Evolutionary conservation across 2,329 filamentous ascomycete species (phyloP).

Genomic region (Hawksworthiomyces lignivorus): DNA sequence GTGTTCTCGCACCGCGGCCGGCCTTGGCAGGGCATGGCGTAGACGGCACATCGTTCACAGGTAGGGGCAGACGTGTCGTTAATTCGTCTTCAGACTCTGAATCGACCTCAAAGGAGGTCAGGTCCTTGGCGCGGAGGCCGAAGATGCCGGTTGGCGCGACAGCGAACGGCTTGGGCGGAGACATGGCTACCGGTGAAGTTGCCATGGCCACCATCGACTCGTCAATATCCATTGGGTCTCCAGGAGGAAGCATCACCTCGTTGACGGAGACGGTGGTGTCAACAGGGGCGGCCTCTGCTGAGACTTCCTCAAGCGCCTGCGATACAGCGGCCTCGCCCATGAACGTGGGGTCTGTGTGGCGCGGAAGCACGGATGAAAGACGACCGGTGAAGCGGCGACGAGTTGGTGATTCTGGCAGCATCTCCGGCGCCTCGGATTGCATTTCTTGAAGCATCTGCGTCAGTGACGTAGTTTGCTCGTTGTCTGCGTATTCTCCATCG

Average conservation of each 20-base stretch:
- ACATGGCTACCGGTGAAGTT: conserved; percentile 3
- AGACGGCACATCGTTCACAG: conserved; percentile 23
- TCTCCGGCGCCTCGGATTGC: conserved; percentile 12
- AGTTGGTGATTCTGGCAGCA: conserved; percentile 19
- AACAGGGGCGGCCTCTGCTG: too few relatives aligned
- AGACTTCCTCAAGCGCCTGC: too few relatives aligned
- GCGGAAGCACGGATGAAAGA: conserved; percentile 30
- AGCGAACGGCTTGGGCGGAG: conserved; percentile 18
- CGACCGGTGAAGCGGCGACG: conserved; percentile 27
- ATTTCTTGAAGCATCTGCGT: conserved; percentile 14
- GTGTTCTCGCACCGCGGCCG: conserved; percentile 15
- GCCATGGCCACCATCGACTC: conserved; percentile 19
- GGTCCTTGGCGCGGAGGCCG: conserved; percentile 39
- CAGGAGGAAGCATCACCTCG: neutral
- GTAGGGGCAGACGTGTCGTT: conserved; percentile 18
- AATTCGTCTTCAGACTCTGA: conserved; percentile 51
- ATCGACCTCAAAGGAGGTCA: conserved; percentile 41
- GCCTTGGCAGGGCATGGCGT: conserved; percentile 34
- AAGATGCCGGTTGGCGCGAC: too few relatives aligned
- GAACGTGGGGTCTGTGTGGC: conserved; percentile 20
- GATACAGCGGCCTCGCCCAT: neutral
- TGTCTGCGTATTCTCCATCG: conserved; percentile 8
- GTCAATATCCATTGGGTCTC: conserved; percentile 20
- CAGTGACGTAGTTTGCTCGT: conserved; percentile 13
- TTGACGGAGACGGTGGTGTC: too few relatives aligned